Base-by-base conservation (phyloP, 2,329 filamentous ascomycete species). In the Hypomyces perniciosus region DNA sequence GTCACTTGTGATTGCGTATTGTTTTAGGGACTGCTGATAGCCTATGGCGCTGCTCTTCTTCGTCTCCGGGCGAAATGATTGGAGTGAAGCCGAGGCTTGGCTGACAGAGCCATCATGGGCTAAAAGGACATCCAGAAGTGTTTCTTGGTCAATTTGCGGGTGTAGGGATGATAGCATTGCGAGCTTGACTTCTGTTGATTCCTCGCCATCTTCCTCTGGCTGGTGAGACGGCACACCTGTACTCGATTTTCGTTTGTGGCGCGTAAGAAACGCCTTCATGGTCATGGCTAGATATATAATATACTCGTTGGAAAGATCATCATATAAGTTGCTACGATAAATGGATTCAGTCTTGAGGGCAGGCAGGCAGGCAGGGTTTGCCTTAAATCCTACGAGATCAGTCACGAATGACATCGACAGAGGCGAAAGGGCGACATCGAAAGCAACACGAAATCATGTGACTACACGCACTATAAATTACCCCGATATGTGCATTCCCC, bases 121-220 rank as follows among this genome's bases (percentile, higher is more conserved):
- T 1, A 96, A 73, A 0, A 97, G 75, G 5, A 90, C 72, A 57
- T 97, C 92, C 0, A 99, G 77, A 1, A 96, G 73, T 0, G 77
- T 73, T 34, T 85, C 80, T 43, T 87, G 83, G 6, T 82, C 76
- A 4, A 84, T 57, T 1, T 73, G 64, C 0, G 88, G 82, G 57
- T 90, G 79, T 0, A 96, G 70, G 1, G 93, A 97, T 2, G 85
- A 80, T 3, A 99, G 72, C 1, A 95, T 73, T 1, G 90, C 90
- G 10, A 99, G 72, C 63, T 96, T 97, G 60, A 95, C 75, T 56
- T 97, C 93, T 0, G 93, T 99, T 1, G 87, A 84, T 43, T 95
- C 88, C 12, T 90, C 82, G 12, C 83, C 79, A 13, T 68, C 66
- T 5, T 64, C 61, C 48, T 35, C 51, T 46, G 5, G 51, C 40